These are phyloP conservation scores for Avicennia marina DNA, from an alignment of 257 asterid genomes.

Conservation along the genomic window DNA sequence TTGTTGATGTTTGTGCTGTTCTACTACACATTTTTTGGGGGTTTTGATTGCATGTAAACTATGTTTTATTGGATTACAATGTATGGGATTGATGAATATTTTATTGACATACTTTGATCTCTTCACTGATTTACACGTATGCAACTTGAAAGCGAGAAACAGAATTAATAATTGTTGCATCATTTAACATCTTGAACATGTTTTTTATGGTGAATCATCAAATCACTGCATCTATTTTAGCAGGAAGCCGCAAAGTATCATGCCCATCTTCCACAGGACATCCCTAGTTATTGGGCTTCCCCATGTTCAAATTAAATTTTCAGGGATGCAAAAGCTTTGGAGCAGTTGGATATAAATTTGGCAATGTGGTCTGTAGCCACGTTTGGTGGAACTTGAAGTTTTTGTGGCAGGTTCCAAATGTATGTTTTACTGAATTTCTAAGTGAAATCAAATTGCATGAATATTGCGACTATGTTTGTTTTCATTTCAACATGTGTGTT, in stretches of 20 bases:
- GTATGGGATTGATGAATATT: not conserved
- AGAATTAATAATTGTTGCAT: not conserved
- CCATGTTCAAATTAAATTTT: slow-evolving; percentile 13
- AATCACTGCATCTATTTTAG: not conserved
- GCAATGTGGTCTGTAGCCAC: slow-evolving; percentile 3
- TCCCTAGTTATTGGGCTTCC: not conserved
- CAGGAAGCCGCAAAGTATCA: not conserved
- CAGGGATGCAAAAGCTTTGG: slow-evolving; percentile 30
- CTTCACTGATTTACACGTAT: not conserved
- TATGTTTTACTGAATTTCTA: slow-evolving; percentile 7
- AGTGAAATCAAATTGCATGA: slow-evolving; percentile 1
- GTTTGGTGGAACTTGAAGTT: slow-evolving; percentile 23
- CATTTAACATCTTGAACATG: not conserved
- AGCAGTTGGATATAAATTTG: slow-evolving; percentile 8
- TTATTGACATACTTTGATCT: not conserved
- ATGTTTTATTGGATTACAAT: too few species aligned
- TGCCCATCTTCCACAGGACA: not conserved
- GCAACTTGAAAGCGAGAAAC: not conserved
- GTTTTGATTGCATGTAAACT: too few species aligned
- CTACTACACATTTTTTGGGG: too few species aligned
- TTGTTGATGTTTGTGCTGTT: too few species aligned
- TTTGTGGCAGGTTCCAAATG: slow-evolving; percentile 14
- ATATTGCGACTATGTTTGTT: too few species aligned
- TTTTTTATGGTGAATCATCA: not conserved
- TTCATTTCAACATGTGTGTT: too few species aligned